These are phyloP conservation scores for Phytophthora nicotianae DNA, from an alignment of 352 stramenopile species.

Conservation along the genomic window DNA sequence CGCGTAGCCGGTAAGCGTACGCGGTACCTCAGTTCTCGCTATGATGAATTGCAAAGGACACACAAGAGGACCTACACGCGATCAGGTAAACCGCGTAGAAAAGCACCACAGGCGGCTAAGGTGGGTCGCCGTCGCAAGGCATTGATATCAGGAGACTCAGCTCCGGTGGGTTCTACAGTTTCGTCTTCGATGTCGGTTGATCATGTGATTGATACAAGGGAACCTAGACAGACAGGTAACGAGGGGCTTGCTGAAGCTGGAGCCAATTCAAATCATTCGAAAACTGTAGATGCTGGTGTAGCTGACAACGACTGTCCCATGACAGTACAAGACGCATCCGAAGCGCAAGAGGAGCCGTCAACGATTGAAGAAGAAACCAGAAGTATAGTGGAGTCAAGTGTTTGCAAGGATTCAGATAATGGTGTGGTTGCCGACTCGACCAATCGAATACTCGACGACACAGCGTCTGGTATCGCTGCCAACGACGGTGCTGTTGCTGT, in stretches of 20 bases:
- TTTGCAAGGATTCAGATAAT: background rate
- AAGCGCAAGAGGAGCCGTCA: background rate
- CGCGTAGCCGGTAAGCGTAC: slow-evolving; percentile 57
- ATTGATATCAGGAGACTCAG: slow-evolving; percentile 2
- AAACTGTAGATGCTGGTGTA: slow-evolving; percentile 1
- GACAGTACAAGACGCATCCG: slow-evolving; percentile 8
- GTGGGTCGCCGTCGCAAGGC: background rate
- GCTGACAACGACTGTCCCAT: background rate
- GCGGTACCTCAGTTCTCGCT: slow-evolving; percentile 51
- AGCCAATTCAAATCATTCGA: background rate
- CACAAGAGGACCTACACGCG: slow-evolving; percentile 24
- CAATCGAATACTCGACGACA: background rate
- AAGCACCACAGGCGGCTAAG: slow-evolving; percentile 2
- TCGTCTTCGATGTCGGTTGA: background rate
- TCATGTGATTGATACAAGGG: background rate
- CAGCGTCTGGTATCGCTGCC: background rate
- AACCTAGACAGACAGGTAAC: background rate
- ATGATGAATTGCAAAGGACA: slow-evolving; percentile 37
- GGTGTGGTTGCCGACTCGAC: background rate
- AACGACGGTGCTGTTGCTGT: slow-evolving; percentile 2
- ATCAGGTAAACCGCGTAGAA: slow-evolving; percentile 19
- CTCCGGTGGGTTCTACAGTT: background rate
- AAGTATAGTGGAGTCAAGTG: slow-evolving; percentile 1
- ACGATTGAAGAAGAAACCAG: slow-evolving; percentile 4
- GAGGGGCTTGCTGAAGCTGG: background rate